A percentile compares a stretch with the other conserved stretches of the same genome.
phyloP scores from a whole-genome alignment of 2,329 filamentous ascomycete species.

The Monilinia aucupariae region DNA sequence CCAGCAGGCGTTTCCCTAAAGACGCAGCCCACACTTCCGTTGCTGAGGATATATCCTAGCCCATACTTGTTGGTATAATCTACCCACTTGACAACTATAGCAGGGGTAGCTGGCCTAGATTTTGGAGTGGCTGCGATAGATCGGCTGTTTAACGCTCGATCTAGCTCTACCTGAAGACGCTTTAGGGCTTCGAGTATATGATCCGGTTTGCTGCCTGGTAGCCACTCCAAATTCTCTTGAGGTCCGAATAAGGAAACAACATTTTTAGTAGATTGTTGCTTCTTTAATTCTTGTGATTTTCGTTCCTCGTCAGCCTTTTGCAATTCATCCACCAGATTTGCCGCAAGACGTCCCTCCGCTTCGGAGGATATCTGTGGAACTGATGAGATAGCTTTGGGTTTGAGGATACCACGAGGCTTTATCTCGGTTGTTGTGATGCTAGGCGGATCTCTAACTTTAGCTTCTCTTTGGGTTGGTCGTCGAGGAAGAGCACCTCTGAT shows the following conservation, averaged over 20 bases:
- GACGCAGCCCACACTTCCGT: conserved; percentile 73
- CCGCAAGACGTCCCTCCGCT: conserved; percentile 33
- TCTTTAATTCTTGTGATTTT: conserved; percentile 27
- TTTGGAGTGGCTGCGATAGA: conserved; percentile 56
- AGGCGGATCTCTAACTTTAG: not conserved
- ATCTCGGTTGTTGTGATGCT: conserved; percentile 12
- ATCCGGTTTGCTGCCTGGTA: conserved; percentile 53
- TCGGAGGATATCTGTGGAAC: conserved; percentile 25
- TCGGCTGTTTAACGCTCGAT: conserved; percentile 57
- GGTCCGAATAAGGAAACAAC: conserved; percentile 47
- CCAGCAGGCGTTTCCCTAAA: conserved; percentile 47
- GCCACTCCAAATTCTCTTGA: conserved; percentile 44
- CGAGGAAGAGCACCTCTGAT: conserved; percentile 22
- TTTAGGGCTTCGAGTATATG: conserved; percentile 51
- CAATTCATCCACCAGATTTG: conserved; percentile 31
- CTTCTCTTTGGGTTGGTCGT: conserved; percentile 21
- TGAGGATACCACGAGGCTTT: conserved; percentile 21
- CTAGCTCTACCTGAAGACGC: conserved; percentile 54
- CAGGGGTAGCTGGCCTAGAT: conserved; percentile 51
- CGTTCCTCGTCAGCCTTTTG: conserved; percentile 23
- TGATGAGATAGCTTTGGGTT: conserved; percentile 18
- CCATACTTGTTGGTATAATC: conserved; percentile 86
- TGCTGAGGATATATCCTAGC: conserved; percentile 75
- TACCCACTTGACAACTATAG: conserved; percentile 74
- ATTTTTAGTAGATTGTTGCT: conserved; percentile 39